A percentile compares a stretch with the other conserved stretches of the same genome.
These are phyloP conservation scores for Kandelia obovata DNA, from an alignment of 345 rosid genomes.

Conservation along the genomic window DNA sequence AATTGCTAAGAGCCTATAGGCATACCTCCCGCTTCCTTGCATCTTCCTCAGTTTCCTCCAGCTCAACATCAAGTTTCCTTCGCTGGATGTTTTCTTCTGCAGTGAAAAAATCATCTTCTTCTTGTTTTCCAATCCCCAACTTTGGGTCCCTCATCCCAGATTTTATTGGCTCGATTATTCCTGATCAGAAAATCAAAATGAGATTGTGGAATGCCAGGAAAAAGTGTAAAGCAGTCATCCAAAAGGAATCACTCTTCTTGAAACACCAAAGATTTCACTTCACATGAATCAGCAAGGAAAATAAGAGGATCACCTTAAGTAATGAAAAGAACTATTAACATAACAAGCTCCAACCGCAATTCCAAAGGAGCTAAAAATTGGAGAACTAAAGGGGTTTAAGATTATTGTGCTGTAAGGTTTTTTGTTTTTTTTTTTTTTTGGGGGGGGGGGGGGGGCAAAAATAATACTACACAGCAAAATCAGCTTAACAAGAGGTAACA, in stretches of 20 bases:
- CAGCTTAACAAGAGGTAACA: too few species aligned
- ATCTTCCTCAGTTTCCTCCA: slow-evolving; percentile 85
- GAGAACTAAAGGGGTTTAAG: too few species aligned
- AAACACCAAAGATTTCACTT: background rate
- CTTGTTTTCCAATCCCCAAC: slow-evolving; percentile 94
- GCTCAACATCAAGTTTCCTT: slow-evolving; percentile 78
- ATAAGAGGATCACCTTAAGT: background rate
- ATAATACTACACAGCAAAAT: too few species aligned
- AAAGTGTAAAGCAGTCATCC: background rate
- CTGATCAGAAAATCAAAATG: slow-evolving; percentile 30
- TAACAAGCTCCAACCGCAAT: too few species aligned
- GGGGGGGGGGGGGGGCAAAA: too few species aligned
- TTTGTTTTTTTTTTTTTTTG: too few species aligned
- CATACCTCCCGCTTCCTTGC: slow-evolving; percentile 98
- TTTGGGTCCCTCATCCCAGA: slow-evolving; percentile 93
- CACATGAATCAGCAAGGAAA: background rate
- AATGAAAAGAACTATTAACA: too few species aligned
- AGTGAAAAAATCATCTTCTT: slow-evolving; percentile 93
- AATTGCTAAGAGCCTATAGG: slow-evolving; percentile 26
- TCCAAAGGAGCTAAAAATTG: too few species aligned
- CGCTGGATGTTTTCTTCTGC: slow-evolving; percentile 95
- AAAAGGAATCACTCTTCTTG: background rate
- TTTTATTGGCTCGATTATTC: slow-evolving; percentile 84
- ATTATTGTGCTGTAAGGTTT: too few species aligned
- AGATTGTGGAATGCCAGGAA: background rate